Evolutionary conservation across 2,329 filamentous ascomycete species (phyloP), one percentile per base, ranked within the genome.

Genomic region (Fusarium nelsonii): DNA sequence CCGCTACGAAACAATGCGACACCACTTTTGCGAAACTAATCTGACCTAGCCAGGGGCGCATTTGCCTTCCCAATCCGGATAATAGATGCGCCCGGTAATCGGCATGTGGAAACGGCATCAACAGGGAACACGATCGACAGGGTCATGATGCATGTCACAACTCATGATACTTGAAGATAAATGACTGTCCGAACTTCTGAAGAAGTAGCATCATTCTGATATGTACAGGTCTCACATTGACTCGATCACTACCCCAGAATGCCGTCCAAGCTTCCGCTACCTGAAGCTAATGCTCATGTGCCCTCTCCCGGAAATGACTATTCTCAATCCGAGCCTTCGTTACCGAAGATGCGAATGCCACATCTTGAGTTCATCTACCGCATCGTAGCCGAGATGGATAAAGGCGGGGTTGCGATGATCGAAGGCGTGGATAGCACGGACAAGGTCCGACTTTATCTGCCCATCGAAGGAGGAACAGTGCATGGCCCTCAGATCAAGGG

Each of bases 311-410:
- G 70, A 34, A 73, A 73, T 36, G 58, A 20, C 8, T 58, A 49
- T 15, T 56, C 56, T 18, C 58, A 41, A 37, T 55, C 55, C 20
- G 57, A 39, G 3, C 12, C 41, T 20, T 32, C 57, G 1, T 30
- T 69, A 3, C 64, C 64, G 11, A 2, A 4, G 16, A 72, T 71
- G 67, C 56, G 67, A 3, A 72, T 67, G 70, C 68, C 67, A 10
- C 62, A 72, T 51, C 43, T 71, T 1, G 67, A 72, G 20, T 64
- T 71, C 39, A 65, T 72, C 40, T 72, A 71, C 48, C 59, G 70
- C 4, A 73, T 73, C 23, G 49, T 69, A n/a, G 62, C 68, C 33
- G 62, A 71, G 8, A 73, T 73, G 65, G 57, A 69, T 30, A 56
- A 68, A 30, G 32, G 63, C 3, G 70, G 62, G 9, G 34, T 71